These are phyloP conservation scores for Ophiocordyceps sinensis DNA, from an alignment of 2,329 filamentous ascomycete species.

Conservation along the genomic window DNA sequence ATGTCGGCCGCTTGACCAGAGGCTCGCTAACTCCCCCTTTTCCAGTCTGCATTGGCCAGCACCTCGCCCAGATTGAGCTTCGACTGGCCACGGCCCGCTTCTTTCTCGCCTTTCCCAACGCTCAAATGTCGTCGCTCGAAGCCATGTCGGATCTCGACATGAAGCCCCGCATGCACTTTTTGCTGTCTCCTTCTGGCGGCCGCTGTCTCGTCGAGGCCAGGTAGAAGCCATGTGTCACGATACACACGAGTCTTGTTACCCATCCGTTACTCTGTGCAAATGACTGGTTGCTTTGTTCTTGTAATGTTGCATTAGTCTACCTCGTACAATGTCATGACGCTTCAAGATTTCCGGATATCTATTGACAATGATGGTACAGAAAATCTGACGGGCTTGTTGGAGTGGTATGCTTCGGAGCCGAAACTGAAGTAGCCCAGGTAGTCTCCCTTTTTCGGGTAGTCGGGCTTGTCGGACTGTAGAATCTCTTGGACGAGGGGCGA, in stretches of 20 bases:
- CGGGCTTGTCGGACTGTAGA: constrained; percentile 14
- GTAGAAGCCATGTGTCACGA: background rate
- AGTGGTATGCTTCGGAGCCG: constrained; percentile 34
- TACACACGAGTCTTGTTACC: no score
- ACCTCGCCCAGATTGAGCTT: constrained; percentile 42
- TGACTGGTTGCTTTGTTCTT: no score
- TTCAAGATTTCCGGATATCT: constrained; percentile 12
- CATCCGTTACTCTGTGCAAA: no score
- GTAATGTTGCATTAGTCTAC: background rate
- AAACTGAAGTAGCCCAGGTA: constrained; percentile 38
- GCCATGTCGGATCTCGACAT: constrained; percentile 22
- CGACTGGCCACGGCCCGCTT: constrained; percentile 35
- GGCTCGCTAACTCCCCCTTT: background rate
- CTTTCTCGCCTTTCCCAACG: constrained; percentile 29
- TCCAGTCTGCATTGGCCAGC: constrained; percentile 36
- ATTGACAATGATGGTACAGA: constrained; percentile 23
- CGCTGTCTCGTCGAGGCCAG: constrained; percentile 14
- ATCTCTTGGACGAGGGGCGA: constrained; percentile 27
- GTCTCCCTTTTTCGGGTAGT: constrained; percentile 23
- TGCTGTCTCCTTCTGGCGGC: constrained; percentile 15
- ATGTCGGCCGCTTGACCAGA: background rate
- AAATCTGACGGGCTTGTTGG: constrained; percentile 31
- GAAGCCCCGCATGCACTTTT: constrained; percentile 17
- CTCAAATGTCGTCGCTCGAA: constrained; percentile 15
- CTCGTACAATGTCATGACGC: background rate